Conservation (phyloP, 2,329 filamentous ascomycete genomes). For the Paramyrothecium sp. region DNA sequence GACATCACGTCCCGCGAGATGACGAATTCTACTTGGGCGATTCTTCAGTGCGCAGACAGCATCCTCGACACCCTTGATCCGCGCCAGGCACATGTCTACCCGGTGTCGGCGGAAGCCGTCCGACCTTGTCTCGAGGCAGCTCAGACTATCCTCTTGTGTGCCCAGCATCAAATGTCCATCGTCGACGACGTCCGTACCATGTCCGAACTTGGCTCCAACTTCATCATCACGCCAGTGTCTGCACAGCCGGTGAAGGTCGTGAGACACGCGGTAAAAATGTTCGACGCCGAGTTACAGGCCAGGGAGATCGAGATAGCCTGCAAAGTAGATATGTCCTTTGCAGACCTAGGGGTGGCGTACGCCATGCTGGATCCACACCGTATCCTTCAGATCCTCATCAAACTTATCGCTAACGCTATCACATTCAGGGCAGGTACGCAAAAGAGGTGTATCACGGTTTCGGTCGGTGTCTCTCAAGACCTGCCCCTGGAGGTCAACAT, state of each 20-base stretch:
- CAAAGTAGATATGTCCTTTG: conserved; percentile 57
- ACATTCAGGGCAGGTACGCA: conserved; percentile 61
- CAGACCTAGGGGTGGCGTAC: conserved; percentile 56
- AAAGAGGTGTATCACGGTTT: conserved; percentile 42
- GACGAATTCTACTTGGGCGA: conserved; percentile 69
- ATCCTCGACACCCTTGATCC: conserved; percentile 42
- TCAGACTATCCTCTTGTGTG: conserved; percentile 72
- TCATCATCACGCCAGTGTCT: conserved; percentile 67
- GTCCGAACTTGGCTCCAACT: conserved; percentile 72
- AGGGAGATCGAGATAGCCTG: conserved; percentile 64
- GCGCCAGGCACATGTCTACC: not conserved
- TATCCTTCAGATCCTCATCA: conserved; percentile 76
- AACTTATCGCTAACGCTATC: conserved; percentile 74
- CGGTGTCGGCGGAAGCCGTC: conserved; percentile 41
- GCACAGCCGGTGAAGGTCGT: conserved; percentile 65
- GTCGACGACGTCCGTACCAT: conserved; percentile 70
- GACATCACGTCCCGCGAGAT: conserved; percentile 71
- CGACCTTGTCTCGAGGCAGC: conserved; percentile 65
- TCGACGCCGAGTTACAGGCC: conserved; percentile 68
- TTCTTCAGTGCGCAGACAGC: conserved; percentile 69
- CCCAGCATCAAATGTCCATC: conserved; percentile 74
- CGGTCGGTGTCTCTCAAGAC: conserved; percentile 40
- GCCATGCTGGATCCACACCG: conserved; percentile 68
- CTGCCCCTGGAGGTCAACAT: not conserved
- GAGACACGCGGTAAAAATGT: conserved; percentile 68